Evolutionary conservation across 345 rosid species (phyloP), one percentile per base, ranked within the genome.

Genomic region (Boechera stricta): DNA sequence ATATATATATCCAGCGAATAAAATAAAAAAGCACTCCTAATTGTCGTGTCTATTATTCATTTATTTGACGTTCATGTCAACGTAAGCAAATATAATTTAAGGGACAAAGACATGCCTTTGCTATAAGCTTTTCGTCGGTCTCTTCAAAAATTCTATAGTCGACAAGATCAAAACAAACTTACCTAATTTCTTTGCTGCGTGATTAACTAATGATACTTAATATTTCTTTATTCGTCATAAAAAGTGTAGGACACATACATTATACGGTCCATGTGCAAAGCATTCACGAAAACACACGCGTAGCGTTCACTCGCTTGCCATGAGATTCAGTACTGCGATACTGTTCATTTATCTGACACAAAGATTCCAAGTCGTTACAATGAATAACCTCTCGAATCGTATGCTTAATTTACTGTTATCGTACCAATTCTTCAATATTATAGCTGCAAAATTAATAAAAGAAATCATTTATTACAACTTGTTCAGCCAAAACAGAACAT

Each of bases 401-500:
- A 77, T 77, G 72, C 80, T 70, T 64, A 29, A 21, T 64, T 47
- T 26, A 71, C 42, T 64, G 52, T 24, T 5, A 71, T 55, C 67
- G 42, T 55, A 41, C 28, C 44, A 33, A 41, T 55, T 70, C 44
- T 64, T 45, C 36, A 18, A 45, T 55, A 69, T 8, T 54, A 35
- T 45, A 31, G 28, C 44, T 76, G 7, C 56, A 44, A 58, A 54
- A 54, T 28, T 24, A 67, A 52, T 21, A 21, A 36, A 57, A 48
- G 12, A 52, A 76, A 68, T 51, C 29, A 60, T 31, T 54, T 70
- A 28, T 41, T 24, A 55, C 72, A 71, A 57, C 67, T 71, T 77
- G 81, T 64, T 28, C 61, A 57, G 60, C 54, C 53, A 64, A 47
- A 64, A 65, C 26, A 57, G 81, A 77, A 77, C 81, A 71, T 28